Evolutionary conservation across 2,329 filamentous ascomycete species (phyloP), one percentile per base, ranked within the genome.

Genomic region (Aureobasidium namibiae): DNA sequence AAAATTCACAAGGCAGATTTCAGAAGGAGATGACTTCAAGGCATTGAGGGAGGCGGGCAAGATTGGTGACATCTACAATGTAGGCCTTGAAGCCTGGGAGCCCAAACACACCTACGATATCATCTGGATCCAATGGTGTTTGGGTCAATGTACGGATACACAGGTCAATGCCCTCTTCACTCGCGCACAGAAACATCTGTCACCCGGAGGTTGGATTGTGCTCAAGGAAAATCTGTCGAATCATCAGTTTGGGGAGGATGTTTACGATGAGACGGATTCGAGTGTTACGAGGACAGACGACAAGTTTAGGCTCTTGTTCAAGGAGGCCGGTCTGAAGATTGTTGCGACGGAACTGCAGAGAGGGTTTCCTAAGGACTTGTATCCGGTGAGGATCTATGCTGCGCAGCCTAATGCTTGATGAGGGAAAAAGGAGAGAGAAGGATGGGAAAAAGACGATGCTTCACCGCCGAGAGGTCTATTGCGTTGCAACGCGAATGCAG

Each of bases 71-170:
- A 80, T 95, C 18, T 87, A 83, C 73, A 90, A 88, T 64, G 74
- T 86, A 1, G 89, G 90, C 0, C 75, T 95, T 1, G 87, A 95
- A 71, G 79, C 81, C 29, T 95, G 89, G 89, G 76, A 80, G 45
- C 71, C 70, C 0, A 68, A 72, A 7, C 66, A 72, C 9, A 70
- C 74, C 50, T 96, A 96, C 72, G 87, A 92, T 69, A 72, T 96
- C 46, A 84, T 96, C 62, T 96, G 90, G 89, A 87, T 83, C 56
- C 92, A 96, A 72, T 96, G 92, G 91, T 96, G 91, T 72, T 73
- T 92, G 8, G 88, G 89, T 24, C 87, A 96, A 71, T 75, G 96
- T 58, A 90, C 82, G 0, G 90, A 96, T 69, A 73, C 73, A 8
- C 84, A 95, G 70, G 70, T 96, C 4, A 76, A 88, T 1, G 75